Evolutionary conservation across 1,284 basidiomycete genomes (phyloP).

Genomic region (Amylostereum chailletii): DNA sequence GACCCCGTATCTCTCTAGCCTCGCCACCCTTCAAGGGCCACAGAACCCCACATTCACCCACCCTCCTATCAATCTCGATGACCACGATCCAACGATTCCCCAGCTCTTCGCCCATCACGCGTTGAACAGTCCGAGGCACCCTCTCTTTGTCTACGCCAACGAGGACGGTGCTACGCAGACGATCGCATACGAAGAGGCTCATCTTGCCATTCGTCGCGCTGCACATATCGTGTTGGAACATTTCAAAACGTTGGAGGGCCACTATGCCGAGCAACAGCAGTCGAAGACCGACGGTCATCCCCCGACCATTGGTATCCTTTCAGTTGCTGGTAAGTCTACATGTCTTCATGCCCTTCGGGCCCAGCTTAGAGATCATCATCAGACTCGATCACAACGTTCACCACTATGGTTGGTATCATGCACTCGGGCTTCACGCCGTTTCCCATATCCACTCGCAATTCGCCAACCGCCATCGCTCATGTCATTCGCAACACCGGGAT

Average conservation of each 20-base stretch:
- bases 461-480: conserved; percentile 21
- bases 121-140: conserved; percentile 20
- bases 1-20: no score
- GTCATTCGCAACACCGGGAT: conserved; percentile 15
- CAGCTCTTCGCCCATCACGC: conserved; percentile 24
- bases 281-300: conserved; percentile 7
- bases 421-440: conserved; percentile 20
- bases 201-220: conserved; percentile 16
- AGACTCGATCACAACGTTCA: conserved; percentile 18
- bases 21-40: not conserved
- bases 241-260: conserved; percentile 5
- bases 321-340: conserved; percentile 14
- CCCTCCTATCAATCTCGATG: not conserved
- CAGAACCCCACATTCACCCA: not conserved
- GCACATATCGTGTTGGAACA: conserved; percentile 12
- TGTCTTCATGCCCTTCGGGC: not conserved
- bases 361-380: not conserved
- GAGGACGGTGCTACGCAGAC: conserved; percentile 9
- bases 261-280: conserved; percentile 7
- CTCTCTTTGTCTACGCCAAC: conserved; percentile 21
- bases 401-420: conserved; percentile 17
- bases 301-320: conserved; percentile 19
- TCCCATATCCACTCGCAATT: conserved; percentile 24
- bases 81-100: conserved; percentile 12
- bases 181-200: conserved; percentile 16